Conservation (phyloP, 306 rosid species). For the Pyrus bretschneideri region DNA sequence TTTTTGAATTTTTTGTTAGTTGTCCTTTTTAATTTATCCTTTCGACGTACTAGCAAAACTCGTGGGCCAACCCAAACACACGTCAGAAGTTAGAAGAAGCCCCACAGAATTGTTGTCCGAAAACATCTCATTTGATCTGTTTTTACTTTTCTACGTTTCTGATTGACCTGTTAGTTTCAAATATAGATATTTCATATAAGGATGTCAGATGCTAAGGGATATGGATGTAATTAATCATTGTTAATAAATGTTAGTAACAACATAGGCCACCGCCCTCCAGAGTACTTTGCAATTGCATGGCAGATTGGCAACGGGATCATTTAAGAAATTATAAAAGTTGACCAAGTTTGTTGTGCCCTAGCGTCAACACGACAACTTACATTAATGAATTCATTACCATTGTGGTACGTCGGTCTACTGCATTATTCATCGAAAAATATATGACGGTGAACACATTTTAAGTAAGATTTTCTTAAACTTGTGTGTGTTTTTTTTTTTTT, state of each 20-base stretch:
- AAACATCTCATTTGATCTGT: neutral
- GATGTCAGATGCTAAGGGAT: neutral
- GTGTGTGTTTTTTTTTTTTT: too few relatives aligned
- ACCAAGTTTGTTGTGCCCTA: neutral
- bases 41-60: neutral
- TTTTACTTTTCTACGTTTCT: neutral
- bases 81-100: neutral
- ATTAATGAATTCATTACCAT: too few relatives aligned
- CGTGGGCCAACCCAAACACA: neutral
- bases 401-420: too few relatives aligned
- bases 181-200: too few relatives aligned
- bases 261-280: neutral
- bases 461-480: too few relatives aligned
- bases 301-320: too few relatives aligned
- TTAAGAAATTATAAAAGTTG: neutral
- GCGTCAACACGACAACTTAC: neutral
- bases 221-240: neutral
- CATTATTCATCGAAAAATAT: too few relatives aligned
- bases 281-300: too few relatives aligned
- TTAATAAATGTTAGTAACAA: neutral
- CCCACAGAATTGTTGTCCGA: conserved; percentile 4
- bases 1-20: too few relatives aligned
- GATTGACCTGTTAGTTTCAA: too few relatives aligned
- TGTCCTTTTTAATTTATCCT: too few relatives aligned
- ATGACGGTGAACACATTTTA: too few relatives aligned